phyloP scores from a whole-genome alignment of 129 eudicot genomes.

The Lonicera japonica region DNA sequence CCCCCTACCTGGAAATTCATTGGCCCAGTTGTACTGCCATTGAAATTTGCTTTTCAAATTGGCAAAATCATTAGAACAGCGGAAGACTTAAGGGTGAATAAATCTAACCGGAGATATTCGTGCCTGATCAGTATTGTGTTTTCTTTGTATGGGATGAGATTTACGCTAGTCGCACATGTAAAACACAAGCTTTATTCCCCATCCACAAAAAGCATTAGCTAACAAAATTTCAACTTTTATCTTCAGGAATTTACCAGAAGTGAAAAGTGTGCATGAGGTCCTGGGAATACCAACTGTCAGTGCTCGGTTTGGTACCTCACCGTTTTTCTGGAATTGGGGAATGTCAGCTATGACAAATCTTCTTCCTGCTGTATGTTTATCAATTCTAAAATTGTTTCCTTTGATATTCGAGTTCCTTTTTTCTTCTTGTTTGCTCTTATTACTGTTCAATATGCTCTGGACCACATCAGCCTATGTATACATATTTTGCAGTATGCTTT shows the following conservation, averaged over 20 bases:
- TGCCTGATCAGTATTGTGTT: neutral
- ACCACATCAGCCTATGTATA: neutral
- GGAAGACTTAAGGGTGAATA: too few species aligned
- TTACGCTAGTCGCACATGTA: neutral
- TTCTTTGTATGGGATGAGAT: neutral
- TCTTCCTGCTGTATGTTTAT: conserved; percentile 55
- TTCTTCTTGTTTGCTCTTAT: neutral
- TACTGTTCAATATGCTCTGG: neutral
- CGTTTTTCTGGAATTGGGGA: conserved; percentile 98
- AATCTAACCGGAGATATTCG: neutral
- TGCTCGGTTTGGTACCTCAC: conserved; percentile 97
- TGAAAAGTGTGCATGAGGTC: conserved; percentile 63
- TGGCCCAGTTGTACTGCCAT: too few species aligned
- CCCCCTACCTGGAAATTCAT: too few species aligned
- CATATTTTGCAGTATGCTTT: neutral
- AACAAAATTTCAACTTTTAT: neutral
- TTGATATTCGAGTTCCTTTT: neutral
- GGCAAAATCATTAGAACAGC: neutral
- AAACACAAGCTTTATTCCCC: neutral
- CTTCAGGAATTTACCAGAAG: conserved; percentile 91
- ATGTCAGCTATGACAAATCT: conserved; percentile 75
- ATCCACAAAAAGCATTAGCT: neutral
- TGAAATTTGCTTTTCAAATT: too few species aligned
- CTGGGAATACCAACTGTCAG: conserved; percentile 90
- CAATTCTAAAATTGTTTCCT: neutral